Percentiles rank a stretch among this genome's conserved stretches.
Evolutionary conservation across 2,329 filamentous ascomycete genomes (phyloP).

Genomic region (Sporothrix mexicana): DNA sequence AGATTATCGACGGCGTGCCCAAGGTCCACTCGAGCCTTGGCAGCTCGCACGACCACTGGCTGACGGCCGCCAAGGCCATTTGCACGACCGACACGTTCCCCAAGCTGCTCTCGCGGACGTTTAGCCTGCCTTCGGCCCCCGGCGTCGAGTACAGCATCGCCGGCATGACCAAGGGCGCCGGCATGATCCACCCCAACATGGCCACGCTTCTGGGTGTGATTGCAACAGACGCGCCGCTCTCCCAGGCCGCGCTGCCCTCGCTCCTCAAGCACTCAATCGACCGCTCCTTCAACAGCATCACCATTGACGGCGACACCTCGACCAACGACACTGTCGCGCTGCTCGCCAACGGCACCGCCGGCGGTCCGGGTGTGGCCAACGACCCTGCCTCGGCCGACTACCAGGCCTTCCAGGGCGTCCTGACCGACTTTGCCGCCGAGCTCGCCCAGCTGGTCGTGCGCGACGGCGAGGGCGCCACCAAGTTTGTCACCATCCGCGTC

Average conservation of each 20-base stretch:
- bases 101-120: conserved; percentile 85
- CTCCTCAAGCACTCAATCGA: conserved; percentile 77
- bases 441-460: conserved; percentile 92
- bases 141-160: conserved; percentile 80
- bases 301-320: conserved; percentile 94
- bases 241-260: conserved; percentile 67
- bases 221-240: conserved; percentile 86
- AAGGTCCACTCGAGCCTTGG: conserved; percentile 74
- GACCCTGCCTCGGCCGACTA: conserved; percentile 66
- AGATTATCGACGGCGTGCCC: conserved; percentile 84
- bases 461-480: conserved; percentile 96
- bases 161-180: conserved; percentile 96
- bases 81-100: conserved; percentile 99
- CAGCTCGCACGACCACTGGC: conserved; percentile 81
- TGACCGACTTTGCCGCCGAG: conserved; percentile 80
- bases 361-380: conserved; percentile 67
- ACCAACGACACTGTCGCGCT: conserved; percentile 96
- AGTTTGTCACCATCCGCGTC: conserved; percentile 93
- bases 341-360: conserved; percentile 92
- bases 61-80: conserved; percentile 85
- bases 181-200: conserved; percentile 99
- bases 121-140: conserved; percentile 77
- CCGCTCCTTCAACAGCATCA: conserved; percentile 94
- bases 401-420: conserved; percentile 69
- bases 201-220: conserved; percentile 91